Evolutionary conservation across 106 monocot genomes (phyloP).

Genomic region (Acanthochlamys bracteata): DNA sequence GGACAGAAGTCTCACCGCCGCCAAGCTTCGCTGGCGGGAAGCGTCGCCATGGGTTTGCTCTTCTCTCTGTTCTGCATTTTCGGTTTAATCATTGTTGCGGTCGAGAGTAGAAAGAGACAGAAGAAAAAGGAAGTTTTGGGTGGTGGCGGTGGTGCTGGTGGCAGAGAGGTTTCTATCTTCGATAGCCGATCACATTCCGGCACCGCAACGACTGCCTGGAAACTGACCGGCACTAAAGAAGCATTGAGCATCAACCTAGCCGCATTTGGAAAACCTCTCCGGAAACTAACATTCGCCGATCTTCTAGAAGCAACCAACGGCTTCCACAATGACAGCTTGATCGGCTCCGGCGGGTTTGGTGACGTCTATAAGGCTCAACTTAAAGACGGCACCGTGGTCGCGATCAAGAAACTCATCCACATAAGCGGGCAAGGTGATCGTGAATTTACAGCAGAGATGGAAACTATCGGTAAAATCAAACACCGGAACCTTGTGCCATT

Average conservation of each 20-base stretch:
- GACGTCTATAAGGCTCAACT: conserved; percentile 85
- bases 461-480: conserved; percentile 85
- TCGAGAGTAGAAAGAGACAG: conserved; percentile 50
- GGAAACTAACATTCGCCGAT: conserved; percentile 74
- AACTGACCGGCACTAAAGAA: conserved; percentile 59
- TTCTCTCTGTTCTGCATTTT: conserved; percentile 68
- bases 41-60: conserved; percentile 54
- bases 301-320: conserved; percentile 90
- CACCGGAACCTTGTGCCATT: conserved; percentile 83
- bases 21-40: conserved; percentile 60
- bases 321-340: conserved; percentile 60
- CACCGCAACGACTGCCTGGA: conserved; percentile 45
- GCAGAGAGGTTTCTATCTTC: conserved; percentile 30
- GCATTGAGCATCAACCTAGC: conserved; percentile 69
- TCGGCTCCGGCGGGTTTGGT: conserved; percentile 92
- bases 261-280: conserved; percentile 68
- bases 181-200: conserved; percentile 59
- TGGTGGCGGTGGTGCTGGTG: not conserved
- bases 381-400: conserved; percentile 69
- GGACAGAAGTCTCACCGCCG: conserved; percentile 33
- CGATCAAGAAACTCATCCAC: conserved; percentile 79
- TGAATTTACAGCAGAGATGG: conserved; percentile 94
- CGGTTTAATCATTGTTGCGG: conserved; percentile 37
- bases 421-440: conserved; percentile 81
- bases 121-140: conserved; percentile 32